Base-by-base conservation (phyloP, 148 eudicot genomes). In the Suaeda aralocaspica region DNA sequence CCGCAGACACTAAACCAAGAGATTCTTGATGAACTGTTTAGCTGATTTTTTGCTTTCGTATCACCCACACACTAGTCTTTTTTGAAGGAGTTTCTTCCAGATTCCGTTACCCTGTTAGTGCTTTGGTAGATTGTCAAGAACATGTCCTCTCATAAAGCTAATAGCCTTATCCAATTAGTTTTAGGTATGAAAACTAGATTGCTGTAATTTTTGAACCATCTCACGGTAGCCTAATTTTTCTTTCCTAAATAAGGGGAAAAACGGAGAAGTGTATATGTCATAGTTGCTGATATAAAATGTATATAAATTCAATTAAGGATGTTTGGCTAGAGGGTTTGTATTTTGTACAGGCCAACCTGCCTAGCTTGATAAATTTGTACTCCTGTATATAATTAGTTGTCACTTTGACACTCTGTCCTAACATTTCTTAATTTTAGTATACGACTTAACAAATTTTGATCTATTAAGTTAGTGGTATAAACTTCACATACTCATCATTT, bases 1-100 rank as follows among this genome's bases (percentile, higher is more conserved):
- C 70, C 76, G 21, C 89, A 73, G 70, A 84, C 70, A 64, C 88
- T 88, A 51, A 82, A 81, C 58, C 83, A 78, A 50, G 81, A 83
- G 64, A 76, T 85, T 74, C 79, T 90, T 68, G 82, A 80, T 69
- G 79, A 57, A 48, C 78, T 92, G 69, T 79, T 92, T 22, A 66
- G 60, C 64, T 60, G 44, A 60, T 33, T 3, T 36, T 33, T 16
- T 31, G 11, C 39, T 33, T 59, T 18, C 28, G 60, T 56, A 56
- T 56, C 25, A 58, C 21, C 39, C 10, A 58, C 19, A 29, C 15
- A 30, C 19, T 30, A n/a, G n/a, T n/a, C n/a, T n/a, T n/a, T n/a
- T n/a, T n/a, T n/a, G 9, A 10, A 5, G 62, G 62, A 58, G 53
- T 50, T 50, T 10, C 63, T 8, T 26, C 19, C 63, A 59, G 22